Evolutionary conservation across 73 alveolate species (phyloP), one percentile per base, ranked within the genome.

Genomic region (Uronychia setigera): DNA sequence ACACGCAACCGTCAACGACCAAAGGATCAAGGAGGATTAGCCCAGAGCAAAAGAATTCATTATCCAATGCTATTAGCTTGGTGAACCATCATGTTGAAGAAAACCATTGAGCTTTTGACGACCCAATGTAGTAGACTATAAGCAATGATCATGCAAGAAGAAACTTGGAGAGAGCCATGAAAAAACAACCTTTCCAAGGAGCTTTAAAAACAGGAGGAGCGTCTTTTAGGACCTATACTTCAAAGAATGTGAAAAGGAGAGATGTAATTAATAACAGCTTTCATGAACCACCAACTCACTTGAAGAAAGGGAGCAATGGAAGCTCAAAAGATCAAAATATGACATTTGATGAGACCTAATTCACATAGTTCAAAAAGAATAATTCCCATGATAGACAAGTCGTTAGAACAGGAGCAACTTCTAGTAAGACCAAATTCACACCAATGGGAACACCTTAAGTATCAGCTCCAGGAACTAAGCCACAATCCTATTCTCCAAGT

Each of bases 401-500:
- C n/a, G 19, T 19, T 19, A 46, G 19, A 19, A 19, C 67, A 46
- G 19, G n/a, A 11, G 19, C 67, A 11, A 46, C 5, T 19, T 19
- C 5, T 5, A 46, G 67, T 19, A 46, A 46, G n/a, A 46, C n/a
- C 67, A 46, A 46, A 19, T 46, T 46, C 67, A 46, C 67, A 19
- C 67, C 67, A 11, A 11, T 46, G n/a, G n/a, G n/a, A n/a, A n/a
- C n/a, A n/a, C n/a, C n/a, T n/a, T 46, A 19, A 46, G 67, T 46
- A n/a, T n/a, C n/a, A n/a, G 67, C 67, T 46, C 67, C 67, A 46
- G 67, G n/a, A 5, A 46, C 67, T 46, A 46, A 46, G 67, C 67
- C 67, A 46, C n/a, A 5, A 5, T 46, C 67, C 67, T 46, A 46
- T 19, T 46, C 67, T 11, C 67, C 67, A 11, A 46, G 67, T 19